A percentile compares a stretch with the other conserved stretches of the same genome.
phyloP scores from a whole-genome alignment of 2,329 filamentous ascomycete species.

The Penicillium griseofulvum region DNA sequence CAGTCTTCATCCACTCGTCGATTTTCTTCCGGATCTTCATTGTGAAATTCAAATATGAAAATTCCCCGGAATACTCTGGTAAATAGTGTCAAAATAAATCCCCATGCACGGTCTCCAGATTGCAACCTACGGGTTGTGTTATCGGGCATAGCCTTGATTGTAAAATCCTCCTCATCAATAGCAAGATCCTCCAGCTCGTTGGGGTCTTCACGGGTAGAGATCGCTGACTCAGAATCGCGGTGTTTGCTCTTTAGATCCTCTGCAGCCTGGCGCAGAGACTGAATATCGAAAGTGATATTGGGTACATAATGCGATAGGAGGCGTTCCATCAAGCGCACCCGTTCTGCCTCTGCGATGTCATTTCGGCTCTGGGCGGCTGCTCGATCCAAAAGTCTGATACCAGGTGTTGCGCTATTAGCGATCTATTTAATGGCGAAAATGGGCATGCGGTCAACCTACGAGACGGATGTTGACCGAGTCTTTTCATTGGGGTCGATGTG shows the following conservation, averaged over 20 bases:
- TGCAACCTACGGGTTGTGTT: constrained; percentile 39
- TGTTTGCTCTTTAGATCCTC: constrained; percentile 45
- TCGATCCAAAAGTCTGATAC: constrained; percentile 29
- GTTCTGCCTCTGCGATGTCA: constrained; percentile 38
- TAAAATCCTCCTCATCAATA: constrained; percentile 43
- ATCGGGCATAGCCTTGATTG: constrained; percentile 40
- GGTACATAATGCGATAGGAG: constrained; percentile 50
- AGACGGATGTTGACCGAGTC: constrained; percentile 31
- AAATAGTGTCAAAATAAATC: not conserved
- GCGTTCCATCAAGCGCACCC: constrained; percentile 47
- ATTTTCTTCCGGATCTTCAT: constrained; percentile 45
- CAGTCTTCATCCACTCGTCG: constrained; percentile 43
- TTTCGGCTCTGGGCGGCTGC: constrained; percentile 32
- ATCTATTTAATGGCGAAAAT: not conserved
- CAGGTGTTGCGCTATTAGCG: constrained; percentile 2
- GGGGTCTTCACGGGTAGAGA: constrained; percentile 31
- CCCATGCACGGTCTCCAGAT: too few relatives aligned
- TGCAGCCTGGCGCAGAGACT: constrained; percentile 44
- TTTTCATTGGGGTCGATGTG: constrained; percentile 38
- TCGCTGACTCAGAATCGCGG: constrained; percentile 30
- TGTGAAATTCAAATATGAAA: constrained; percentile 47
- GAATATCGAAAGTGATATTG: constrained; percentile 44
- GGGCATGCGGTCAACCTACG: constrained; percentile 25
- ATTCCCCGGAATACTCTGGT: constrained; percentile 47
- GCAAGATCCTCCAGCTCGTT: constrained; percentile 42